Evolutionary conservation across 768 basidiomycete genomes (phyloP).

Genomic region (Tricholoma hemisulphureum): DNA sequence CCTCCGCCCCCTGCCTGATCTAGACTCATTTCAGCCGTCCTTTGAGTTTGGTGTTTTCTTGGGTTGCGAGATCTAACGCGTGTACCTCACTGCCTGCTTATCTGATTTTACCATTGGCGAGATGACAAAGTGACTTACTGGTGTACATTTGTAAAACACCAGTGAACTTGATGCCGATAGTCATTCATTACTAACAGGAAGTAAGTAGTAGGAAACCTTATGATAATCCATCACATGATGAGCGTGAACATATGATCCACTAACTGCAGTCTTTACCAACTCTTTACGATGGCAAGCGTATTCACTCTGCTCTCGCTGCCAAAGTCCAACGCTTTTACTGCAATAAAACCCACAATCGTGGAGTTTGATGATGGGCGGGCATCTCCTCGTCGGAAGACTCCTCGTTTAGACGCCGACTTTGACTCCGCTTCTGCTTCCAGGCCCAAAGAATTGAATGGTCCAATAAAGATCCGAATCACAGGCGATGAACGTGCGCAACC

Average conservation of each 20-base stretch:
- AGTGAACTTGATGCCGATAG: too few species aligned
- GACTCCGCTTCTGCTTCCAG: constrained; percentile 69
- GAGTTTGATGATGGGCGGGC: constrained; percentile 42
- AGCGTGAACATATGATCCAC: too few species aligned
- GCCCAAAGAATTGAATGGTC: constrained; percentile 35
- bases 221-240: too few species aligned
- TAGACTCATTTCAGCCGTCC: background rate
- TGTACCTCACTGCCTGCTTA: background rate
- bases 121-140: background rate
- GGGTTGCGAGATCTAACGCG: background rate
- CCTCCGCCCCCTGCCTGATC: constrained; percentile 17
- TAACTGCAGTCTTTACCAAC: too few species aligned
- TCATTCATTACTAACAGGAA: too few species aligned
- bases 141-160: background rate
- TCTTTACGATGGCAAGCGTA: constrained; percentile 24
- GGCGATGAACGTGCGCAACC: constrained; percentile 42
- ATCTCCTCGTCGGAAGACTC: constrained; percentile 67
- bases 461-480: constrained; percentile 48
- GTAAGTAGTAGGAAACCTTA: too few species aligned
- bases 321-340: constrained; percentile 49
- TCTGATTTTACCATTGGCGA: background rate
- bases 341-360: constrained; percentile 35
- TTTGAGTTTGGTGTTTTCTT: background rate
- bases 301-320: constrained; percentile 47
- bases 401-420: constrained; percentile 63